phyloP scores from a whole-genome alignment of 495 filamentous ascomycete genomes.

The Podospora sp. region DNA sequence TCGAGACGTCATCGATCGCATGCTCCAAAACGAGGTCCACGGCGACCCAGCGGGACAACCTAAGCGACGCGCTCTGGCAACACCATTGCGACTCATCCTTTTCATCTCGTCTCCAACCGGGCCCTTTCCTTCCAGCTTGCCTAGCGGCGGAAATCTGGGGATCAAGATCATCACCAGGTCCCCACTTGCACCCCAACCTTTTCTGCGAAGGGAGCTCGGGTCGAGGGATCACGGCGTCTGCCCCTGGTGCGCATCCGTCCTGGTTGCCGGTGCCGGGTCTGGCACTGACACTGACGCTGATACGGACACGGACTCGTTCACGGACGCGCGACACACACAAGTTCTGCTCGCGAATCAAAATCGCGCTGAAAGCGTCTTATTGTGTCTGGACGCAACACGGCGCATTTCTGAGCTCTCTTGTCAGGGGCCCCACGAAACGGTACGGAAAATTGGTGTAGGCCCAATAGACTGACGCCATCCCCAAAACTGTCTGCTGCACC shows the following conservation, averaged over 20 bases:
- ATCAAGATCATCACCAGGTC: constrained; percentile 21
- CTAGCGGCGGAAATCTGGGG: constrained; percentile 20
- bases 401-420: constrained; percentile 14
- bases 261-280: constrained; percentile 24
- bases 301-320: constrained; percentile 25
- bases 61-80: constrained; percentile 5
- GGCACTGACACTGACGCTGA: constrained; percentile 30
- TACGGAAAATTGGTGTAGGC: constrained; percentile 21
- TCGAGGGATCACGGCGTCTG: constrained; percentile 8
- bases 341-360: constrained; percentile 28
- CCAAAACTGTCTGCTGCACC: constrained; percentile 14
- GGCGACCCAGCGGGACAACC: not conserved
- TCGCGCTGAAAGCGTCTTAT: constrained; percentile 32
- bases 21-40: not conserved
- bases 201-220: constrained; percentile 6
- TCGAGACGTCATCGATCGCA: constrained; percentile 12
- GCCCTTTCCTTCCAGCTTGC: constrained; percentile 11
- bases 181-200: constrained; percentile 14
- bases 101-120: constrained; percentile 24
- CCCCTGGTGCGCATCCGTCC: constrained; percentile 13
- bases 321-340: constrained; percentile 30
- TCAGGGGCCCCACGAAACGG: constrained; percentile 21
- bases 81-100: constrained; percentile 20
- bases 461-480: constrained; percentile 26
- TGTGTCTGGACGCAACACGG: constrained; percentile 23